Conservation (phyloP, 768 basidiomycete species). For the Termitomyces heimii region DNA sequence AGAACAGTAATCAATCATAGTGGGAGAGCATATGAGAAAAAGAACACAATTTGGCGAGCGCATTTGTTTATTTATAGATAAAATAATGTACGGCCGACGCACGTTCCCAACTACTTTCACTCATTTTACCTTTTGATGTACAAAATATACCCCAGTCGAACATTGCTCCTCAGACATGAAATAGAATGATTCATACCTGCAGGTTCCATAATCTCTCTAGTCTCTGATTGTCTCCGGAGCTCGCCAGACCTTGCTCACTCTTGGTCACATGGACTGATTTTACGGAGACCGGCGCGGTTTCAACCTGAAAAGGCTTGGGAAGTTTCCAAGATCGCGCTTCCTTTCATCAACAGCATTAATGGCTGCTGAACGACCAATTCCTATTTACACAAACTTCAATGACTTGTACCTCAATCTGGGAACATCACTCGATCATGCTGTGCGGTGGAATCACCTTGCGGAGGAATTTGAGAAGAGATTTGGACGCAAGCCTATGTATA, state of each 20-base stretch:
- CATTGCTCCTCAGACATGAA: too few species aligned
- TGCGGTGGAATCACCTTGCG: constrained; percentile 57
- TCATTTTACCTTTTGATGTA: not conserved
- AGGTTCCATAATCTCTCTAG: not conserved
- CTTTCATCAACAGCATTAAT: constrained; percentile 20
- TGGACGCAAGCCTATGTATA: constrained; percentile 60
- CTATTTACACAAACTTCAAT: constrained; percentile 51
- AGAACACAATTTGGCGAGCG: not conserved
- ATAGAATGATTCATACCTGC: too few species aligned
- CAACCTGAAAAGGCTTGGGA: not conserved
- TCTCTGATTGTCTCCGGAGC: too few species aligned
- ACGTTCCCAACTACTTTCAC: not conserved
- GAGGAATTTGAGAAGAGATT: constrained; percentile 59
- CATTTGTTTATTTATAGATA: not conserved
- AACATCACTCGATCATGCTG: constrained; percentile 48
- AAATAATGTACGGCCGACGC: not conserved
- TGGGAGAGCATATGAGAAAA: not conserved
- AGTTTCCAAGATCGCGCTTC: not conserved
- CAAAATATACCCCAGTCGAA: not conserved
- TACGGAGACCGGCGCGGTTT: not conserved
- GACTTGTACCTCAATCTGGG: constrained; percentile 50
- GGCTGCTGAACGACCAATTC: constrained; percentile 54
- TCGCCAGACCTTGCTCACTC: not conserved
- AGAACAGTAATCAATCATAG: not conserved
- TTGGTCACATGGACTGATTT: not conserved